Conservation (phyloP, 305 asterid genomes). For the Rubia tinctorum region DNA sequence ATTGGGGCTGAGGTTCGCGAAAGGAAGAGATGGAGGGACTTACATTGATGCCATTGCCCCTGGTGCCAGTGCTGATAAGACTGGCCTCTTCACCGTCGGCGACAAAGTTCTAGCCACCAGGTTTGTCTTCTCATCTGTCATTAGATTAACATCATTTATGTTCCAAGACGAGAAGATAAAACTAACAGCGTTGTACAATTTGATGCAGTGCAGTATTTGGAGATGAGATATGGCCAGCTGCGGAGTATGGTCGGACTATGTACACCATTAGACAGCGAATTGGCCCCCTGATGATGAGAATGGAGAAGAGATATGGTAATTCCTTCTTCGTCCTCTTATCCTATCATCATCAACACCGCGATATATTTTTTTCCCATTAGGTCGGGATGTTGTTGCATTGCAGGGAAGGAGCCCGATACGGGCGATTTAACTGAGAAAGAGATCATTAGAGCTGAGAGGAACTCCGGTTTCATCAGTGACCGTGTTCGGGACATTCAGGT, state of each 20-base stretch:
- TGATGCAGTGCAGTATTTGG: conserved; percentile 94
- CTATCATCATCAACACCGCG: not conserved
- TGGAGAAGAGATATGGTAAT: conserved; percentile 90
- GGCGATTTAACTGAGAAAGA: conserved; percentile 93
- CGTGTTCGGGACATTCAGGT: conserved; percentile 90
- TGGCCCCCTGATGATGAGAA: conserved; percentile 84
- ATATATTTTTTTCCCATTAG: not conserved
- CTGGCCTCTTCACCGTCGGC: conserved; percentile 81
- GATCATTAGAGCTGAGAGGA: conserved; percentile 83
- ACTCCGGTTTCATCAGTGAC: conserved; percentile 69
- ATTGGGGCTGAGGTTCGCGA: conserved; percentile 68
- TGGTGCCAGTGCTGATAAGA: conserved; percentile 70
- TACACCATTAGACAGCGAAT: conserved; percentile 86
- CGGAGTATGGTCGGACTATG: conserved; percentile 99
- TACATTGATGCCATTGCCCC: conserved; percentile 94
- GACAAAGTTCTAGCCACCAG: conserved; percentile 95
- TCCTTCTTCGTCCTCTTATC: not conserved
- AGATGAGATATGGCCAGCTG: conserved; percentile 98
- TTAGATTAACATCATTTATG: not conserved
- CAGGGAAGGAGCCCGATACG: conserved; percentile 67
- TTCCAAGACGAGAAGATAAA: conserved; percentile 2
- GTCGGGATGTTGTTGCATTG: not conserved
- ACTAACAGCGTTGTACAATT: conserved; percentile 19
- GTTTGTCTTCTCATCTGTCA: conserved; percentile 26
- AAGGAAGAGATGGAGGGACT: conserved; percentile 95